Percentiles rank a stretch among this genome's conserved stretches.
phyloP scores from a whole-genome alignment of 768 basidiomycete genomes.

The Glaciozyma martinii region DNA sequence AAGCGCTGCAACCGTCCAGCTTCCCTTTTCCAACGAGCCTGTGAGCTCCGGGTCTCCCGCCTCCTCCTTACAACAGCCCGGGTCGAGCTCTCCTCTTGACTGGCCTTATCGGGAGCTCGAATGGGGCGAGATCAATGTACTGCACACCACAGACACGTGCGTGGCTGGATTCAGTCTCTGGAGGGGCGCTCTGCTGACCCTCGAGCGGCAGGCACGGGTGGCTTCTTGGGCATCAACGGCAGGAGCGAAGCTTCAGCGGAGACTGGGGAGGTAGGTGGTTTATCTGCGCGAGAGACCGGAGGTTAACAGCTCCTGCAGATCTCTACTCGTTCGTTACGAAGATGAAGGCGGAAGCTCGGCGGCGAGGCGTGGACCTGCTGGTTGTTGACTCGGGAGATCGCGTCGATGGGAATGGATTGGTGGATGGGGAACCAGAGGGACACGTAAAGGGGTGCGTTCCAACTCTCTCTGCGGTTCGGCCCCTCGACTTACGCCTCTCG shows the following conservation, averaged over 20 bases:
- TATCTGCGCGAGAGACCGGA: neutral
- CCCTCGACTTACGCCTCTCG: neutral
- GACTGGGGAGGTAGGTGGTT: conserved; percentile 35
- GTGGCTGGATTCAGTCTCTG: conserved; percentile 1
- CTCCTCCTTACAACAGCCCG: conserved; percentile 20
- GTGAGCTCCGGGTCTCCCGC: neutral
- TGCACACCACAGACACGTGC: conserved; percentile 69
- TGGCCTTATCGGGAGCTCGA: conserved; percentile 59
- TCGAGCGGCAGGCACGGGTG: conserved; percentile 43
- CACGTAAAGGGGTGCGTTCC: conserved; percentile 8
- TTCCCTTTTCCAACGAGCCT: neutral
- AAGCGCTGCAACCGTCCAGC: neutral
- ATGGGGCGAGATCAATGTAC: conserved; percentile 84
- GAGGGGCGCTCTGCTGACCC: too few relatives aligned
- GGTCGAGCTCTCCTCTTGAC: conserved; percentile 7
- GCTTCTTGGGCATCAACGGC: conserved; percentile 75
- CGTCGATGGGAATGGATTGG: conserved; percentile 58
- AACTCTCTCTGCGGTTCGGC: neutral
- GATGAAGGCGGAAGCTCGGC: conserved; percentile 66
- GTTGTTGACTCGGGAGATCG: conserved; percentile 54
- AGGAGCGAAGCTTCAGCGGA: conserved; percentile 62
- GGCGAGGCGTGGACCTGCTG: conserved; percentile 65
- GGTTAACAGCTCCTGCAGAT: conserved; percentile 44
- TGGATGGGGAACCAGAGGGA: conserved; percentile 63
- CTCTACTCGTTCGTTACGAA: conserved; percentile 76